Percentiles rank a stretch among this genome's conserved stretches.
phyloP scores from a whole-genome alignment of 78 protist genomes.

The Paulinella micropora region DNA sequence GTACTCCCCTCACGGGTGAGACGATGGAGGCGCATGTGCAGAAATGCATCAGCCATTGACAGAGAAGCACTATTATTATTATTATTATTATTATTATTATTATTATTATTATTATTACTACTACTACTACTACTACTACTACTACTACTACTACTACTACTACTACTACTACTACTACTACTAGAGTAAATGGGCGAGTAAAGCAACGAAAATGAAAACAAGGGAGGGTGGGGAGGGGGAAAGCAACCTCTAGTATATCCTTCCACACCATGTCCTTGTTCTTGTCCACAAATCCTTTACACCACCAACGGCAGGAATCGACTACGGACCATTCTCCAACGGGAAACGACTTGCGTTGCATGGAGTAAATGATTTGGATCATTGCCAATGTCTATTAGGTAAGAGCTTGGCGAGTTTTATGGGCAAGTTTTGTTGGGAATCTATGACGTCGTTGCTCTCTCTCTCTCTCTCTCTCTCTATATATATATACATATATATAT shows the following conservation, averaged over 20 bases:
- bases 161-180: neutral
- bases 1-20: too few species aligned
- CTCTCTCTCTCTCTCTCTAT: too few species aligned
- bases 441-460: too few species aligned
- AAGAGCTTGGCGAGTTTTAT: too few species aligned
- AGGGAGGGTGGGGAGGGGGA: neutral
- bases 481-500: neutral
- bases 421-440: too few species aligned
- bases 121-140: neutral
- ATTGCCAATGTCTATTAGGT: neutral
- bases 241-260: neutral
- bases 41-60: too few species aligned
- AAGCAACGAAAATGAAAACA: neutral
- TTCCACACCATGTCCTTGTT: neutral
- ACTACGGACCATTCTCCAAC: neutral
- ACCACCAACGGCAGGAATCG: neutral
- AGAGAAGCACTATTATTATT: neutral
- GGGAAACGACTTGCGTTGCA: neutral
- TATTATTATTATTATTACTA: neutral
- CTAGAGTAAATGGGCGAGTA: too few species aligned
- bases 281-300: neutral
- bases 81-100: neutral
- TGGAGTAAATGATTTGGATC: neutral
- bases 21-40: too few species aligned
- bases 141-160: neutral